A percentile compares a stretch with the other conserved stretches of the same genome.
Evolutionary conservation across 2,329 filamentous ascomycete species (phyloP).

Genomic region (Orbilia blumenaviensis): DNA sequence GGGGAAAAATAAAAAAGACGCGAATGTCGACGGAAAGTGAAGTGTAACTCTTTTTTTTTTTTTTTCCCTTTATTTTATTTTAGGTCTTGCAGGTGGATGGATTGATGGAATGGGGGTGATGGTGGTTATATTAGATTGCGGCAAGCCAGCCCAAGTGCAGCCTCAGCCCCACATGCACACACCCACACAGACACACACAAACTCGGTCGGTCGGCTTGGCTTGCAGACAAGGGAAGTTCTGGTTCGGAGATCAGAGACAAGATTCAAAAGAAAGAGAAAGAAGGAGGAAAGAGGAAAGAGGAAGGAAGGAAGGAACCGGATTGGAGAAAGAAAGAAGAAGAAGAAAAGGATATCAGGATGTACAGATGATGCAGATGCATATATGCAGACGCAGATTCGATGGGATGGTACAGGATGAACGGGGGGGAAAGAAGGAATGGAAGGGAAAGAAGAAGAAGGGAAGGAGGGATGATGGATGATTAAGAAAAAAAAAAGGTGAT

Average conservation of each 20-base stretch:
- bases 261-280: not conserved
- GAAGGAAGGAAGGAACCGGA: not conserved
- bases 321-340: not conserved
- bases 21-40: slow-evolving; percentile 5
- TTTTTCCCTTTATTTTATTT: no score
- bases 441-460: not conserved
- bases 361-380: no score
- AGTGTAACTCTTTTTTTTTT: no score
- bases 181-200: no score
- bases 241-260: slow-evolving; percentile 12
- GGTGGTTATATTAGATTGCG: not conserved
- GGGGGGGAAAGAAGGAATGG: not conserved
- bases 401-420: no score
- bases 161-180: no score
- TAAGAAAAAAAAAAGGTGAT: no score
- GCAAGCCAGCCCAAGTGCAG: no score
- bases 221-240: not conserved
- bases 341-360: slow-evolving; percentile 2
- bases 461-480: not conserved
- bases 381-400: no score
- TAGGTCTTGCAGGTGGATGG: no score
- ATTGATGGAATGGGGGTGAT: no score
- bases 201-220: not conserved
- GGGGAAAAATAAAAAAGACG: not conserved
- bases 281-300: slow-evolving; percentile 8